Base-by-base conservation (phyloP, 805 yeast genomes). In the Pachysolen tannophilus region DNA sequence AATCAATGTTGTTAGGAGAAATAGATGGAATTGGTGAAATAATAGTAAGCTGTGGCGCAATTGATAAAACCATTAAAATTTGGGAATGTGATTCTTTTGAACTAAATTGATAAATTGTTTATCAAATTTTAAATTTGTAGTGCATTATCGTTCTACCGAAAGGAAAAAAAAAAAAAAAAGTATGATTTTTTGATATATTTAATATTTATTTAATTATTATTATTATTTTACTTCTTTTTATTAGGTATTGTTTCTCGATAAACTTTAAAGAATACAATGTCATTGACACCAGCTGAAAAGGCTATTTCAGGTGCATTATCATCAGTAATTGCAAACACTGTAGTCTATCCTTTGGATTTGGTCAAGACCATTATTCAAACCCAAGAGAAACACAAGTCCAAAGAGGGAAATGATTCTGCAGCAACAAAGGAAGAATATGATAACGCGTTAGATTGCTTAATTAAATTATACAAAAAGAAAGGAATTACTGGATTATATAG, bases 251-350 rank as follows among this genome's bases (percentile, higher is more conserved):
- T n/a, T n/a, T 6, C 10, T 2, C 34, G n/a, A 31, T 17, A 31
- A 15, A 15, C 30, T 20, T 29, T 18, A 14, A 26, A 23, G 20
- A 11, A 27, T 14, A 2, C 4, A n/a, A 72, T 72, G 78, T 61
- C 73, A 6, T 66, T 71, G 32, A 51, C 78, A n/a, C 81, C 84
- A 6, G 60, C 84, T 49, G 94, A 85, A 44, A 75, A 77, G 48
- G 95, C 95, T 0, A 67, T 82, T 11, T 76, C 83, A 33, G 95
- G 94, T 0, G 85, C 94, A 0, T 64, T 80, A 32, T 92, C 94
- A 7, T 83, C 94, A 1, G 79, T 78, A 16, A 53, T 82, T 33
- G 94, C 95, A 27, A 85, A 82, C 58, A 61, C 84, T 6, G 63
- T 76, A 28, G 88, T 85, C 1, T 85, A 85, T 49, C 95, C 95